These are phyloP conservation scores for Neurospora crassa DNA, from an alignment of 2,329 filamentous ascomycete species.

Conservation along the genomic window DNA sequence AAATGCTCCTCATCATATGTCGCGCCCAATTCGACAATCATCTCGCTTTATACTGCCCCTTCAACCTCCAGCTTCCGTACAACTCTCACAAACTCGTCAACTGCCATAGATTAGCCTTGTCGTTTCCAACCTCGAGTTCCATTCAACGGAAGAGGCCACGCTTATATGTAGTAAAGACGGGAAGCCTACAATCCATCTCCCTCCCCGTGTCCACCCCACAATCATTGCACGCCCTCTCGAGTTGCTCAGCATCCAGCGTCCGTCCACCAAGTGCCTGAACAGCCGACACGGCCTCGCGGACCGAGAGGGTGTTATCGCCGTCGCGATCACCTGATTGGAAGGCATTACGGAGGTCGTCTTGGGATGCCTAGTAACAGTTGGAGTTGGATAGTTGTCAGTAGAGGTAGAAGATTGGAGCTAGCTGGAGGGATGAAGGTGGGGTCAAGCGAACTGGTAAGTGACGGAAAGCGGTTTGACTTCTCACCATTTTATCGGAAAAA, in stretches of 20 bases:
- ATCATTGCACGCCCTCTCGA: conserved; percentile 6
- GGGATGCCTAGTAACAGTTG: conserved; percentile 2
- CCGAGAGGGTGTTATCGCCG: conserved; percentile 11
- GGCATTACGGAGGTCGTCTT: conserved; percentile 7
- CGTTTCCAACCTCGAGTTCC: not conserved
- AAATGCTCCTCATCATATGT: not conserved
- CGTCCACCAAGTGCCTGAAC: conserved; percentile 8
- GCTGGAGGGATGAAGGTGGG: not conserved
- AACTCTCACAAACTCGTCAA: conserved; percentile 4
- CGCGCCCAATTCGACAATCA: not conserved
- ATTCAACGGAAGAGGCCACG: not conserved
- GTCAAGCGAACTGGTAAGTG: not conserved
- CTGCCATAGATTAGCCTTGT: not conserved
- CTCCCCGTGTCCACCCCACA: conserved; percentile 5
- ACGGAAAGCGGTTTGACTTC: not conserved
- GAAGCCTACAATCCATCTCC: conserved; percentile 11
- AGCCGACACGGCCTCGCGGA: conserved; percentile 7
- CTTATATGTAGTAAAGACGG: not conserved
- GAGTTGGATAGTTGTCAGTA: not conserved
- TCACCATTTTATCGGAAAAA: not conserved
- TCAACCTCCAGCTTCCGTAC: conserved; percentile 1
- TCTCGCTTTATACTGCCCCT: not conserved
- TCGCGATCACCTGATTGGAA: conserved; percentile 10
- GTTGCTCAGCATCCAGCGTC: conserved; percentile 1
- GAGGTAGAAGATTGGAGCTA: not conserved